phyloP scores from a whole-genome alignment of 345 rosid genomes.

The Melaleuca quinquenervia region DNA sequence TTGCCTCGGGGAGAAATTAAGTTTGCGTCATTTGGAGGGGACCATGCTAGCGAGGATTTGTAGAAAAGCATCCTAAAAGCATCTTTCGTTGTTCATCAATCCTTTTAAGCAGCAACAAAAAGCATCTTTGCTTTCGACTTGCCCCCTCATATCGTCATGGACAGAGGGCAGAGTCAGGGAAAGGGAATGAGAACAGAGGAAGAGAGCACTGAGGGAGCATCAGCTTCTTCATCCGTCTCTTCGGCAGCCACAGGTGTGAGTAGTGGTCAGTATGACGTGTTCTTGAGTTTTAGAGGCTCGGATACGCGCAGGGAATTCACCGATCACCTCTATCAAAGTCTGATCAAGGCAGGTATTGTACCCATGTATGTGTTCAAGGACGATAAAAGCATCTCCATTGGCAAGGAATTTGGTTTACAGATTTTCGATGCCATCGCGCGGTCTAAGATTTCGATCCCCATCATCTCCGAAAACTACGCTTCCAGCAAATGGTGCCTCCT shows the following conservation, averaged over 20 bases:
- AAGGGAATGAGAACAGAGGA: not conserved
- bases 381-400: not conserved
- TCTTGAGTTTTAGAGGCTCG: not conserved
- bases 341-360: not conserved
- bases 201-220: not conserved
- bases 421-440: not conserved
- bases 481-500: not conserved
- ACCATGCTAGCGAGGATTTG: too few relatives aligned
- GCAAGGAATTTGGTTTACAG: not conserved
- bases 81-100: not conserved
- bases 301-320: not conserved
- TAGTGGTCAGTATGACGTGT: not conserved
- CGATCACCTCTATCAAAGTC: not conserved
- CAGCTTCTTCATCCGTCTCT: not conserved
- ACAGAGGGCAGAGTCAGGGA: too few relatives aligned
- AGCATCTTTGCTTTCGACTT: not conserved
- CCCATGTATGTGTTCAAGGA: not conserved
- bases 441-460: not conserved
- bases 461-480: not conserved
- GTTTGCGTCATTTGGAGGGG: too few relatives aligned
- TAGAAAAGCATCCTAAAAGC: too few relatives aligned
- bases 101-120: not conserved
- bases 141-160: too few relatives aligned
- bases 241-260: not conserved
- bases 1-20: too few relatives aligned